Percentiles rank a stretch among this genome's conserved stretches.
Evolutionary conservation across 2,329 filamentous ascomycete species (phyloP).

Genomic region (Dactylellina parvicollis): DNA sequence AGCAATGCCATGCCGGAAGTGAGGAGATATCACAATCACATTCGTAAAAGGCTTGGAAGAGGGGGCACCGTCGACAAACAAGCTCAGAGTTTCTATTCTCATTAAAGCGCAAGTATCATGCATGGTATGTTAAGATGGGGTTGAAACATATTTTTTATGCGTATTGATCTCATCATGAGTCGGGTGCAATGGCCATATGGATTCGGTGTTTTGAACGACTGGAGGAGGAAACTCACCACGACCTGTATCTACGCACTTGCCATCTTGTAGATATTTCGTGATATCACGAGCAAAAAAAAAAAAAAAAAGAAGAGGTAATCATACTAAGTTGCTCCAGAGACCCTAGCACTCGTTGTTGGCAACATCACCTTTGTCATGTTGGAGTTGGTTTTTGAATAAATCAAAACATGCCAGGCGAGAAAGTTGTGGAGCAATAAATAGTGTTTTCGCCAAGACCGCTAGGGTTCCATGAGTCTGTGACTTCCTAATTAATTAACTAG

Average conservation of each 20-base stretch:
- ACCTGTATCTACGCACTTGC: not conserved
- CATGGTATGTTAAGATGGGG: constrained; percentile 53
- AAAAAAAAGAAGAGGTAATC: too few relatives aligned
- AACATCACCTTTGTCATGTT: too few relatives aligned
- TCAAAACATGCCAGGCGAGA: too few relatives aligned
- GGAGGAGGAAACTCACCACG: not conserved
- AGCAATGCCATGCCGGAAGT: not conserved
- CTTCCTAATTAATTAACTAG: too few relatives aligned
- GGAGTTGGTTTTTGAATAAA: too few relatives aligned
- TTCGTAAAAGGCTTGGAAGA: not conserved
- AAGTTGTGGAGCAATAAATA: too few relatives aligned
- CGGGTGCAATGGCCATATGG: not conserved
- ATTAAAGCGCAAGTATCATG: constrained; percentile 53
- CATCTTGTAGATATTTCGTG: too few relatives aligned
- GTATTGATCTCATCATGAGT: constrained; percentile 52
- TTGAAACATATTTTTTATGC: constrained; percentile 55
- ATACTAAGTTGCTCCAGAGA: too few relatives aligned
- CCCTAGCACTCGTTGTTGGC: too few relatives aligned
- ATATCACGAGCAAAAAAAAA: too few relatives aligned
- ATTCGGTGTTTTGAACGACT: not conserved
- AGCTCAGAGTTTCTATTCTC: constrained; percentile 53
- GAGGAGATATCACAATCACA: not conserved
- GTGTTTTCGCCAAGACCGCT: too few relatives aligned
- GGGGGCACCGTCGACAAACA: constrained; percentile 7
- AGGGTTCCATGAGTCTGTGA: too few relatives aligned